Conservation (phyloP, 2,329 filamentous ascomycete species). For the Hirsutella thompsonii region DNA sequence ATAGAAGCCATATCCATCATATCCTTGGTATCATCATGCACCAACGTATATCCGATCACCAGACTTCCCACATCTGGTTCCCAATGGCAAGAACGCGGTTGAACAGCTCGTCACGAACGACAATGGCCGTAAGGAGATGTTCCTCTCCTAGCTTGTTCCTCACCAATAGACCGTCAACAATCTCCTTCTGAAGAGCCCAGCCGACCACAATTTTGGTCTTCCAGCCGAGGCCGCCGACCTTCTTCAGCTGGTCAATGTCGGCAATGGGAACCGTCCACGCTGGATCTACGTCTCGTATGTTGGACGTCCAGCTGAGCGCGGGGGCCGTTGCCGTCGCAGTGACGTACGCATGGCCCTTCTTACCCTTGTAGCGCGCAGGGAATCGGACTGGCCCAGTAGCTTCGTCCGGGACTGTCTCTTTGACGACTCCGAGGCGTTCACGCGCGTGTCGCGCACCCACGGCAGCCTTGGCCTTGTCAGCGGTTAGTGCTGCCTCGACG, state of each 20-base stretch:
- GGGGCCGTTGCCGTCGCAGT: constrained; percentile 54
- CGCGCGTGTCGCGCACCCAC: constrained; percentile 45
- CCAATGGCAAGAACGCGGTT: constrained; percentile 68
- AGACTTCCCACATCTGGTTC: constrained; percentile 71
- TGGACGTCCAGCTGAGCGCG: constrained; percentile 50
- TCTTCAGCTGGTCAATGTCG: constrained; percentile 62
- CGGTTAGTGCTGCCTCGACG: constrained; percentile 58
- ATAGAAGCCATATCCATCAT: no score
- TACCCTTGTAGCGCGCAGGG: constrained; percentile 55
- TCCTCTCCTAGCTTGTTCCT: constrained; percentile 40
- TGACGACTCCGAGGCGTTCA: constrained; percentile 58
- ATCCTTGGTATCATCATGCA: no score
- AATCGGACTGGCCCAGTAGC: constrained; percentile 63
- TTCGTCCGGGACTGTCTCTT: constrained; percentile 23
- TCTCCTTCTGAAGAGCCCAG: constrained; percentile 61
- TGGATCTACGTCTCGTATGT: constrained; percentile 40
- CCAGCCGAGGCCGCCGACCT: constrained; percentile 73
- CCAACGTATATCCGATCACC: constrained; percentile 37
- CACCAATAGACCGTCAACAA: constrained; percentile 64
- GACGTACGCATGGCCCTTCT: constrained; percentile 61
- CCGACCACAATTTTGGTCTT: constrained; percentile 74
- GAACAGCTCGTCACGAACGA: constrained; percentile 64
- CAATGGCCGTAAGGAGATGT: constrained; percentile 57
- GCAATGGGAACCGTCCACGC: constrained; percentile 58
- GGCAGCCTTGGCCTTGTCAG: constrained; percentile 59